A percentile compares a stretch with the other conserved stretches of the same genome.
Evolutionary conservation across 331 rosid genomes (phyloP).

Genomic region (Quercus phellos): DNA sequence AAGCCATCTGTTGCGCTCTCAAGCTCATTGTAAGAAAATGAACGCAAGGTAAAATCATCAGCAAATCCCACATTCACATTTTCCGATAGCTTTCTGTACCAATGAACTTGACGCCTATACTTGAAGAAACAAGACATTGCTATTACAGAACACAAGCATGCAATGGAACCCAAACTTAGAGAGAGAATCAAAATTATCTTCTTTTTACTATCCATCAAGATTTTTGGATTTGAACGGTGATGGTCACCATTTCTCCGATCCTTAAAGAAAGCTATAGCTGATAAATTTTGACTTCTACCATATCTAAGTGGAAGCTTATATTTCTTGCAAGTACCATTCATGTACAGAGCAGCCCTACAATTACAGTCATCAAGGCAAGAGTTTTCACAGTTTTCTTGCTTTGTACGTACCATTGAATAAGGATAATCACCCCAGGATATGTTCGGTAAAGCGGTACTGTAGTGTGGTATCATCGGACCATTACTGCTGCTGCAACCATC

Average conservation of each 20-base stretch:
- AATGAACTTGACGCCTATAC: background rate
- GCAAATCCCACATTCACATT: background rate
- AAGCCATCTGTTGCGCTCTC: background rate
- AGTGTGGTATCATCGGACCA: background rate
- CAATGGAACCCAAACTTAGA: background rate
- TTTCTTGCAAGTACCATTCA: no score
- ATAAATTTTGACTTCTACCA: no score
- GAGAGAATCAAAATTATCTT: background rate
- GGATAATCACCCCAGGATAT: no score
- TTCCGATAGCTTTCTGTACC: background rate
- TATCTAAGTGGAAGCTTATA: no score
- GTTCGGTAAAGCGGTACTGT: background rate
- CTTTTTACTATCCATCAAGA: background rate
- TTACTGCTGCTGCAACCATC: background rate
- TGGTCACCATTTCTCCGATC: no score
- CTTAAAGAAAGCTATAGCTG: no score
- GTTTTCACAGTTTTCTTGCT: no score
- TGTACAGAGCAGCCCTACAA: no score
- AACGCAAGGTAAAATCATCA: background rate
- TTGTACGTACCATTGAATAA: no score
- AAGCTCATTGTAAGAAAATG: background rate
- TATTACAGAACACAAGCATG: background rate
- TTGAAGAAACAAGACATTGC: background rate
- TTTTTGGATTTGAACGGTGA: background rate
- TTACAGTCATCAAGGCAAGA: no score